Base-by-base conservation (phyloP, 1,284 basidiomycete species). In the Cryptococcus sp. region DNA sequence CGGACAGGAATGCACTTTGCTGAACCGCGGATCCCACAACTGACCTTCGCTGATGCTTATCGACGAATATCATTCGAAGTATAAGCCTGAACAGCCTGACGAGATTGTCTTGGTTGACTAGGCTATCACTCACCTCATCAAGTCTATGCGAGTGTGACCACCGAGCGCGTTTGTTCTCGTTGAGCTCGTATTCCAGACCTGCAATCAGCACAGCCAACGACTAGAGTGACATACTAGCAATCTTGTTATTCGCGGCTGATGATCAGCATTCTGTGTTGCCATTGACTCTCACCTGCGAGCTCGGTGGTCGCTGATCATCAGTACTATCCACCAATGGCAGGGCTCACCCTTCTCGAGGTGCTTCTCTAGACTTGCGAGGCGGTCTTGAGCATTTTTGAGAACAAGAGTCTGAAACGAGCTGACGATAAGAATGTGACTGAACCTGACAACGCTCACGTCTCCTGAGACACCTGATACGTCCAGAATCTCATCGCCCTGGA, bases 401-500 rank as follows among this genome's bases (percentile, higher is more conserved):
- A 67, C 41, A 39, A 69, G 54, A 7, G 34, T 46, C 43, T 71
- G 69, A 44, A 65, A 69, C 10, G 66, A 61, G 41, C 67, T 71
- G 46, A 15, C 8, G 20, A 22, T 46, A 38, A 39, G 47, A 7
- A 20, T 50, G 34, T 17, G 19, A 7, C n/a, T n/a, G 16, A 8
- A 39, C 15, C 17, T 17, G 17, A 16, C 17, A n/a, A 13, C 17
- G 48, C 61, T 43, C 13, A 67, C 69, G 53, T 65, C 43, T 71
- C 67, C 50, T 71, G 69, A 6, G 64, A 62, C 19, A 62, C 64
- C 50, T 71, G 69, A 56, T 71, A 71, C 5, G 61, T 57, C 66
- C 67, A 71, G 48, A 71, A 71, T 45, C 60, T 58, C 48, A 71
- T 58, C 15, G 69, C 63, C 16, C 66, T 59, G 22, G 11, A 15